phyloP scores from a whole-genome alignment of 2,329 filamentous ascomycete species.

The Sphaerulina vaccinii region DNA sequence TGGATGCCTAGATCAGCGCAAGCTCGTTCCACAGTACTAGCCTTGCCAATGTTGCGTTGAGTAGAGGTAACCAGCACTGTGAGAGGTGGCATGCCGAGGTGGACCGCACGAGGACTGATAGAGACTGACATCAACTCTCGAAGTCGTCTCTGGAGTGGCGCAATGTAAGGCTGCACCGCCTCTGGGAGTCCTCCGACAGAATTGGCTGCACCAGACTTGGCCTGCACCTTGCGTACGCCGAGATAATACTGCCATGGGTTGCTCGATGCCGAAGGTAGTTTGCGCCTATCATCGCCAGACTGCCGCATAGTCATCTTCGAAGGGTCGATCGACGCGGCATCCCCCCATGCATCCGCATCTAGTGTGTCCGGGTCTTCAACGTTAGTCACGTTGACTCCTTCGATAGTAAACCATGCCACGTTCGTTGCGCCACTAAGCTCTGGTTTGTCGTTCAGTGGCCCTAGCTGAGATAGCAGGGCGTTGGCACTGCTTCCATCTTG shows the following conservation, averaged over 20 bases:
- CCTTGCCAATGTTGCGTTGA: constrained; percentile 89
- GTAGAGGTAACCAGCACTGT: constrained; percentile 87
- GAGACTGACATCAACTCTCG: constrained; percentile 84
- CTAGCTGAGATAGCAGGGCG: constrained; percentile 44
- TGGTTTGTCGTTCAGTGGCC: constrained; percentile 48
- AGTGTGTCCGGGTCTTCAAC: constrained; percentile 56
- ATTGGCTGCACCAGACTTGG: constrained; percentile 45
- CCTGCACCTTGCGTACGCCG: constrained; percentile 66
- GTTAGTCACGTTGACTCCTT: constrained; percentile 60
- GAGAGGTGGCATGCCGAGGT: constrained; percentile 81
- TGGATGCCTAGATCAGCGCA: constrained; percentile 89
- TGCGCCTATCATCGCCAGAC: constrained; percentile 80
- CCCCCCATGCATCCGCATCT: constrained; percentile 74
- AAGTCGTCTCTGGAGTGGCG: constrained; percentile 59
- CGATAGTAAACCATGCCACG: constrained; percentile 91
- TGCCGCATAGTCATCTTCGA: constrained; percentile 86
- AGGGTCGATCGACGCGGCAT: constrained; percentile 81
- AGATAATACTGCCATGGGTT: constrained; percentile 91
- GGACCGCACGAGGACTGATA: constrained; percentile 81
- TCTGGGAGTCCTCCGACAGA: constrained; percentile 34
- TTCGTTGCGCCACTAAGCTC: constrained; percentile 44
- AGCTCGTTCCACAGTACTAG: constrained; percentile 71
- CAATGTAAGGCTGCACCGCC: constrained; percentile 45
- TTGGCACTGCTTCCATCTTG: constrained; percentile 62
- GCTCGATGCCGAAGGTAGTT: constrained; percentile 71